Evolutionary conservation across 352 stramenopile genomes (phyloP), one percentile per base, ranked within the genome.

Genomic region (Phytopythium helicoides): DNA sequence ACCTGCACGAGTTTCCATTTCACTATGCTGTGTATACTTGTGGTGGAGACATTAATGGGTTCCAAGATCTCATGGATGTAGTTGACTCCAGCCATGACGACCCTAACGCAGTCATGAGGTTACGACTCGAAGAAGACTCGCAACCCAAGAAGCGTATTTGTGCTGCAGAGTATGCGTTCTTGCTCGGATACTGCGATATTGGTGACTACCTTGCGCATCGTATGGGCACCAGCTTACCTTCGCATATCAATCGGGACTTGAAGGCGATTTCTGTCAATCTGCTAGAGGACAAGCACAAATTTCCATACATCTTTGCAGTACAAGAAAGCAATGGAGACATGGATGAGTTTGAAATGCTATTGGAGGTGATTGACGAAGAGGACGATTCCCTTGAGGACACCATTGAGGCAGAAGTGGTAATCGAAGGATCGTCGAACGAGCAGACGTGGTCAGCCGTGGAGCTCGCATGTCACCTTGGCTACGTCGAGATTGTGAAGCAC

Each of bases 401-500:
- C 14, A 56, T 68, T 31, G 8, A 56, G 16, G 60, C 50, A 0
- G 25, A 49, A 0, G 60, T 64, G 15, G 40, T 51, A 34, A 19
- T 49, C 8, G 47, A 42, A 28, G 45, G 10, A 11, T n/a, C 16
- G 12, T 5, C 11, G 3, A 14, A 51, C 1, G 21, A 26, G 5
- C 54, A 53, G 8, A 23, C 9, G 21, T 67, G 59, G 59, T 56
- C 49, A 14, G 48, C 40, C 15, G 44, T 58, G 35, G 54, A 67
- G 37, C 52, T 59, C n/a, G 59, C 59, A 1, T 37, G 31, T 6
- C 59, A 63, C 19, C 44, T 67, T 15, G 54, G 59, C 1, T 63
- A 67, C 45, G 31, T 59, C 0, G 54, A 62, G n/a, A 52, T 67
- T 21, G 54, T 62, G 35, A 59, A 60, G 59, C 51, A 55, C 21